phyloP scores from a whole-genome alignment of 1,284 basidiomycete species.

The Puccinia novopanici region DNA sequence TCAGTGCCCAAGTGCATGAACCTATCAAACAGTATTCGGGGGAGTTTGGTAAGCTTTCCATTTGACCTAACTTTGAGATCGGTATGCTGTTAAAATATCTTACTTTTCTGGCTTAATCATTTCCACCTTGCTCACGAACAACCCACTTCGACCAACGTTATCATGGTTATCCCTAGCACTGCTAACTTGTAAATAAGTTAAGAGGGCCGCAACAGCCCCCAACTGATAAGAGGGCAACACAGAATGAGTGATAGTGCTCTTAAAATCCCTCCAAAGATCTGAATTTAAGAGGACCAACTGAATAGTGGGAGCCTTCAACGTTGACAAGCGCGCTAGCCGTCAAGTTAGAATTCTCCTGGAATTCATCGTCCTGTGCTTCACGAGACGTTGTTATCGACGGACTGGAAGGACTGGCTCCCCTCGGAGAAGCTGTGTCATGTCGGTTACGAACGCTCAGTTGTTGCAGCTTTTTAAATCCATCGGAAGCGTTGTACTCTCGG shows the following conservation, averaged over 20 bases:
- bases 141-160: background rate
- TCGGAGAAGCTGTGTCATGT: background rate
- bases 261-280: background rate
- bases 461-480: constrained; percentile 27
- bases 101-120: constrained; percentile 42
- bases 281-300: constrained; percentile 3
- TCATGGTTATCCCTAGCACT: background rate
- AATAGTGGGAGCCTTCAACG: constrained; percentile 28
- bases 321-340: constrained; percentile 40
- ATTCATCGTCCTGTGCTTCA: background rate
- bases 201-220: constrained; percentile 28
- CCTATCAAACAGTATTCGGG: background rate
- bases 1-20: constrained; percentile 42
- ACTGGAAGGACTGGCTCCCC: background rate
- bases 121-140: constrained; percentile 36
- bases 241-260: background rate
- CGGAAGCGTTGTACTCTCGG: constrained; percentile 29
- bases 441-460: constrained; percentile 12
- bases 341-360: constrained; percentile 21
- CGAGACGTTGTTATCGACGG: background rate
- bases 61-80: background rate
- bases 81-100: background rate
- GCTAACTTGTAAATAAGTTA: constrained; percentile 32
- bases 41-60: background rate
- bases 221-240: constrained; percentile 15